Base-by-base conservation (phyloP, 306 rosid species). In the Citrullus mucosospermus region DNA sequence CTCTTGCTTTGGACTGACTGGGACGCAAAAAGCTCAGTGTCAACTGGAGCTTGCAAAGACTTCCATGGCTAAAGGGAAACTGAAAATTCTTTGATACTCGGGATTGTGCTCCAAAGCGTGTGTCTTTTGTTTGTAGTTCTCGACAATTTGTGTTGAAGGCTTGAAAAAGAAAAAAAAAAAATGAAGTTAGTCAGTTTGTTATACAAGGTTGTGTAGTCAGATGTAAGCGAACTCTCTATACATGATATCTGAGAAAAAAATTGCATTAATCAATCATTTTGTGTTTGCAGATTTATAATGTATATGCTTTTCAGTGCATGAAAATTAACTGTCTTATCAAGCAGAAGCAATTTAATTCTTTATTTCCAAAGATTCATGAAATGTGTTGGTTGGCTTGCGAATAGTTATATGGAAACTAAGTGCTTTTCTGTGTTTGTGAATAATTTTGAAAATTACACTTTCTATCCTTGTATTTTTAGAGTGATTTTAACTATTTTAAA, bases 21-120 rank as follows among this genome's bases (percentile, higher is more conserved):
- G 89, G 43, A 82, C 85, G 15, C 87, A 88, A 78, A 93, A 82
- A 48, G 92, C 88, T 9, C 78, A 82, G 78, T 91, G 97, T 68
- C 92, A 63, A 57, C 74, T 90, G 91, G 91, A 90, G 83, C 90
- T 79, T 79, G 93, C 89, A 9, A 91, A 86, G 88, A 82, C 80
- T 80, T 79, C 93, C 46, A 62, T 88, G 57, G 83, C 91, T 75
- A 89, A 83, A 75, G 97, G 98, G 50, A 93, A 93, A 87, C 83
- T 93, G 89, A 93, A 90, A 84, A 39, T 93, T 71, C 93, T 88
- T 68, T 93, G 83, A 92, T 80, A 70, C 25, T 53, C 65, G 10
- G 77, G 78, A 28, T 30, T 50, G 43, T 16, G 44, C 12, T 50
- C 44, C 25, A 15, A 51, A 30, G 9, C 30, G 15, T 3, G 18